phyloP scores from a whole-genome alignment of 2,329 filamentous ascomycete species.

The Grosmannia penicillata region DNA sequence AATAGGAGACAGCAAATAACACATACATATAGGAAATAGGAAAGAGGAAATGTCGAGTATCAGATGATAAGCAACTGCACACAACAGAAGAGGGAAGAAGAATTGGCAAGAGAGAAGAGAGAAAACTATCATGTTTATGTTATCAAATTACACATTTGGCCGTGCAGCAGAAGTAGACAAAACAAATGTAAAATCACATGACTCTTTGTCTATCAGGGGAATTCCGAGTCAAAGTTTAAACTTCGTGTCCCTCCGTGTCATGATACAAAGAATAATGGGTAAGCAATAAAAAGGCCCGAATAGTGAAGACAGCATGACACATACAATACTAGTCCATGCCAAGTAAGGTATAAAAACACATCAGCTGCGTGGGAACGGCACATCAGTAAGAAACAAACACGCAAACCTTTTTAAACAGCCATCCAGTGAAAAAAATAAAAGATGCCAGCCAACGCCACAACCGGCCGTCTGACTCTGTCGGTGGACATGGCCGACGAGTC shows the following conservation, averaged over 20 bases:
- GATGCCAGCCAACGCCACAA: not conserved
- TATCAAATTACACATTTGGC: conserved; percentile 6
- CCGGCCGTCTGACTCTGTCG: too few relatives aligned
- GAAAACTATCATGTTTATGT: conserved; percentile 1
- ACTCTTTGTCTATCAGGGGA: conserved; percentile 7
- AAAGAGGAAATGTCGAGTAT: not conserved
- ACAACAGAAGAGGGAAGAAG: not conserved
- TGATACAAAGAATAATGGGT: conserved; percentile 1
- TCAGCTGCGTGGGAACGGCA: not conserved
- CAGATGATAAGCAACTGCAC: not conserved
- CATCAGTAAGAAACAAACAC: not conserved
- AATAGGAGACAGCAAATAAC: too few relatives aligned
- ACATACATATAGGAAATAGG: too few relatives aligned
- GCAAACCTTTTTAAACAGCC: not conserved
- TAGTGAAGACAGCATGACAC: not conserved
- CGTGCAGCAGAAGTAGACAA: not conserved
- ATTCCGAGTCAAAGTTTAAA: conserved; percentile 3
- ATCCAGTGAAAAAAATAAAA: not conserved
- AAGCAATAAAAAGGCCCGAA: not conserved
- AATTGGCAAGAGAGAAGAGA: not conserved
- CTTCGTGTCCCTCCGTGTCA: conserved; percentile 4
- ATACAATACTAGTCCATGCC: too few relatives aligned
- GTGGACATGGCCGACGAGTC: too few relatives aligned
- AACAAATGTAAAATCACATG: not conserved
- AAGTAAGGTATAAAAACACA: not conserved